These are phyloP conservation scores for Usnea hakonensis DNA, from an alignment of 495 filamentous ascomycete genomes.

Conservation along the genomic window DNA sequence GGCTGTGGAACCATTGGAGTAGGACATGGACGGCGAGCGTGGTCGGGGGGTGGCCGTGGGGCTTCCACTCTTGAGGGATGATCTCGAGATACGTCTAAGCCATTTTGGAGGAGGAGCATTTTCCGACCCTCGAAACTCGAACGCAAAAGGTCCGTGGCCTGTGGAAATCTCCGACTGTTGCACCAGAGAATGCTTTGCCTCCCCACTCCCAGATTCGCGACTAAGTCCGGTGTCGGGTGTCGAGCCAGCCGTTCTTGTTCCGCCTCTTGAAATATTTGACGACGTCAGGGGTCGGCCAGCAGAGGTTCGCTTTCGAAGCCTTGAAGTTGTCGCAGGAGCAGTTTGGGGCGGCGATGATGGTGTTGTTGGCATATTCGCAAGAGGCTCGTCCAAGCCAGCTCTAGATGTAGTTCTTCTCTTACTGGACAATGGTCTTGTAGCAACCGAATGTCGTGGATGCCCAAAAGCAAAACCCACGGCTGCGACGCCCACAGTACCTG, in stretches of 20 bases:
- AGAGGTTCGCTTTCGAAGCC: slow-evolving; percentile 21
- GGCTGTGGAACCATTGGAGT: slow-evolving; percentile 62
- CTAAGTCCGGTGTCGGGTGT: slow-evolving; percentile 12
- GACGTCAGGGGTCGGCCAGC: slow-evolving; percentile 17
- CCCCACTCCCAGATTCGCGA: slow-evolving; percentile 26
- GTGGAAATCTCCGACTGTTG: slow-evolving; percentile 31
- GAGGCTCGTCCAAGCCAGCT: slow-evolving; percentile 31
- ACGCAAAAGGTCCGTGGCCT: slow-evolving; percentile 21
- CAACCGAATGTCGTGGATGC: slow-evolving; percentile 40
- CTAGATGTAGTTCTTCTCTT: slow-evolving; percentile 40
- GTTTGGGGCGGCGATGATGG: slow-evolving; percentile 28
- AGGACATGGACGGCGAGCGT: slow-evolving; percentile 59
- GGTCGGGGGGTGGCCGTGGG: slow-evolving; percentile 57
- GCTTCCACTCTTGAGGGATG: slow-evolving; percentile 62
- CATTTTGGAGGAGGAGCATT: slow-evolving; percentile 63
- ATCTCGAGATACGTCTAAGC: slow-evolving; percentile 67
- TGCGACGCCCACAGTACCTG: slow-evolving; percentile 61
- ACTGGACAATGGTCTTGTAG: slow-evolving; percentile 31
- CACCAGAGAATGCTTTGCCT: slow-evolving; percentile 31
- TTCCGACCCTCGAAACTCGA: slow-evolving; percentile 35
- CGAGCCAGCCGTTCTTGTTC: slow-evolving; percentile 15
- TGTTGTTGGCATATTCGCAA: slow-evolving; percentile 28
- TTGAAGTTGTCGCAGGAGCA: slow-evolving; percentile 27
- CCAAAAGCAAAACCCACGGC: slow-evolving; percentile 58
- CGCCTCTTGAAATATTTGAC: slow-evolving; percentile 11